phyloP scores from a whole-genome alignment of 805 yeast genomes.

The Wickerhamomyces strasburgensis region DNA sequence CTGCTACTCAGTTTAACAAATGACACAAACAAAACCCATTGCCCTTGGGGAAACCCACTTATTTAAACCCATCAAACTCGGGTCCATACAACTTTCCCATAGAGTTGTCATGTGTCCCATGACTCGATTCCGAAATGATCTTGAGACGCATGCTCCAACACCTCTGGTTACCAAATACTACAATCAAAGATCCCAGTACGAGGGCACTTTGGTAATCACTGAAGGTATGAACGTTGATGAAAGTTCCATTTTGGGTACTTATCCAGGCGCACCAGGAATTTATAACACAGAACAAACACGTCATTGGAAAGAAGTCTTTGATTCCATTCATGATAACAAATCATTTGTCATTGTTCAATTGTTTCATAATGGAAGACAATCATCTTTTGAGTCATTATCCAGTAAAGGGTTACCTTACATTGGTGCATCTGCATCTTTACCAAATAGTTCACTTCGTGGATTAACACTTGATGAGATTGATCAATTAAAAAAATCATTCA shows the following conservation, averaged over 20 bases:
- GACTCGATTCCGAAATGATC: conserved; percentile 37
- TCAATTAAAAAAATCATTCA: conserved; percentile 35
- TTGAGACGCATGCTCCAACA: conserved; percentile 31
- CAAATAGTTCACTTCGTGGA: conserved; percentile 17
- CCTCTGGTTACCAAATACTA: conserved; percentile 48
- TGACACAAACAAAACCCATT: neutral
- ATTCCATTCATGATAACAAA: conserved; percentile 43
- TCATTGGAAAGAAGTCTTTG: conserved; percentile 44
- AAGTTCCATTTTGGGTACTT: conserved; percentile 32
- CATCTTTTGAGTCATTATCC: conserved; percentile 26
- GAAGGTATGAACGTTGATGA: conserved; percentile 49
- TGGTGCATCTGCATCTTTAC: conserved; percentile 28
- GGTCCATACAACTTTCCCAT: conserved; percentile 29
- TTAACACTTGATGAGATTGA: conserved; percentile 27
- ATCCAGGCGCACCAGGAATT: conserved; percentile 40
- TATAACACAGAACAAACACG: conserved; percentile 39
- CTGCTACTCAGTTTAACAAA: neutral
- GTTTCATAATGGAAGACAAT: conserved; percentile 41
- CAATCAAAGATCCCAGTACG: conserved; percentile 43
- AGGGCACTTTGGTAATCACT: conserved; percentile 54
- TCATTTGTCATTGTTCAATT: conserved; percentile 42
- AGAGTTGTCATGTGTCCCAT: conserved; percentile 44
- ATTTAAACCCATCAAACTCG: conserved; percentile 36
- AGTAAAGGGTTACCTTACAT: conserved; percentile 30
- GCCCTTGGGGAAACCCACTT: conserved; percentile 18